These are phyloP conservation scores for Lodderomyces beijingensis DNA, from an alignment of 1,139 yeast genomes.

Conservation along the genomic window DNA sequence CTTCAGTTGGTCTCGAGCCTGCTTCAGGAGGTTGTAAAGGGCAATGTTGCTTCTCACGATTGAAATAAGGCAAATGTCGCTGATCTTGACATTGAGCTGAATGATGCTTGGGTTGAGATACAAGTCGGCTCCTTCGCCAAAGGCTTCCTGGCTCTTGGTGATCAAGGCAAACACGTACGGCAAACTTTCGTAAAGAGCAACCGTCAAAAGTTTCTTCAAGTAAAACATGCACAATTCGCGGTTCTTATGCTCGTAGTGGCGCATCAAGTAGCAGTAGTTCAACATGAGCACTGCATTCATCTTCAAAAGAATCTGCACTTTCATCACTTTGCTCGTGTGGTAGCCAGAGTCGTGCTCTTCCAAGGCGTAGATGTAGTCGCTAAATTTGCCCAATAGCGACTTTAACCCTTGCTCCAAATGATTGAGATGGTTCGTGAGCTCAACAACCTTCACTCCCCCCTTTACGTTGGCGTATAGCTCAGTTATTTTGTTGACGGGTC, in stretches of 20 bases:
- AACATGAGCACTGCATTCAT: slow-evolving; percentile 25
- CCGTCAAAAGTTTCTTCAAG: slow-evolving; percentile 24
- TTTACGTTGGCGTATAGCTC: slow-evolving; percentile 6
- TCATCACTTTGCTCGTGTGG: slow-evolving; percentile 34
- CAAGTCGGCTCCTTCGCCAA: slow-evolving; percentile 30
- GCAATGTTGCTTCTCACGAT: slow-evolving; percentile 25
- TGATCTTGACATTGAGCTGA: slow-evolving; percentile 31
- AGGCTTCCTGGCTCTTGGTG: slow-evolving; percentile 18
- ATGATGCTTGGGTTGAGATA: slow-evolving; percentile 39
- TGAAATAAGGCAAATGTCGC: slow-evolving; percentile 28
- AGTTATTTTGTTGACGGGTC: slow-evolving; percentile 11
- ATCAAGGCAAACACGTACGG: slow-evolving; percentile 31
- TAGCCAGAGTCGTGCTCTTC: slow-evolving; percentile 11
- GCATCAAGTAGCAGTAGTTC: slow-evolving; percentile 29
- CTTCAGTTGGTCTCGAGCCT: slow-evolving; percentile 14
- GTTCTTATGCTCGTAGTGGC: slow-evolving; percentile 28
- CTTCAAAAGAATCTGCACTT: slow-evolving; percentile 24
- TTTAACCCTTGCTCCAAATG: slow-evolving; percentile 26
- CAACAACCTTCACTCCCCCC: slow-evolving; percentile 9
- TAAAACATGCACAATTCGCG: slow-evolving; percentile 23
- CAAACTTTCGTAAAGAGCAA: slow-evolving; percentile 29
- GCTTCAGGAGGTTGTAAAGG: slow-evolving; percentile 14
- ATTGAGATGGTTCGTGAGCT: slow-evolving; percentile 19
- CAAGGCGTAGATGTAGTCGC: slow-evolving; percentile 28
- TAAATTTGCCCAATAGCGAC: slow-evolving; percentile 24